Evolutionary conservation across 2,329 filamentous ascomycete genomes (phyloP), one percentile per base, ranked within the genome.

Genomic region (Neospermospora avenae): DNA sequence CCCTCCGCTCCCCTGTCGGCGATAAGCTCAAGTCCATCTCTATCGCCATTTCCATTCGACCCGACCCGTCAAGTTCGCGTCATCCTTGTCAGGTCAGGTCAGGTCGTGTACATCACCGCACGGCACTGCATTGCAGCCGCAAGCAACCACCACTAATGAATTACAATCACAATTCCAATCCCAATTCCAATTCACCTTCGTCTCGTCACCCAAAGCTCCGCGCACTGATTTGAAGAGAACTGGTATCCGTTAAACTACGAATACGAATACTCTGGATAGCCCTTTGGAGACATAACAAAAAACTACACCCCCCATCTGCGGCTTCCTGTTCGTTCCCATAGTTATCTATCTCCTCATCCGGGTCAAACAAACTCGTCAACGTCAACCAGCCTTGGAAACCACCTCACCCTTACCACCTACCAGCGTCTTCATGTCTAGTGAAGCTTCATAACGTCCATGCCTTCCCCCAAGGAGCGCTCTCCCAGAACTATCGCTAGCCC

Each of bases 371-470:
- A 31, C 37, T 41, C 46, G 5, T 53, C 44, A 42, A 57, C 20
- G 48, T 44, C 18, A 22, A n/a, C 24, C 55, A 52, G n/a, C n/a
- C n/a, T n/a, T n/a, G n/a, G n/a, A n/a, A n/a, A n/a, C n/a, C n/a
- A n/a, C n/a, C n/a, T n/a, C n/a, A 41, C 39, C 14, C 39, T 16
- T 10, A 31, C 31, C 25, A 20, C 22, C 28, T 37, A 14, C 24
- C 54, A 59, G 60, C 57, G 53, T 55, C 60, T 68, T 68, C 57
- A 69, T 69, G 65, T 65, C 55, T 62, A 41, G 58, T 48, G 51
- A 62, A 66, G 67, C 63, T 64, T 61, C 49, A 57, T 48, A 57
- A 66, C 59, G 67, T 69, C 70, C 63, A 73, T 73, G 71, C 67
- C 67, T 64, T 65, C 67, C 65, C 65, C 65, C 51, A 45, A 64